Base-by-base conservation (phyloP, 306 rosid species). In the Pueraria montana region DNA sequence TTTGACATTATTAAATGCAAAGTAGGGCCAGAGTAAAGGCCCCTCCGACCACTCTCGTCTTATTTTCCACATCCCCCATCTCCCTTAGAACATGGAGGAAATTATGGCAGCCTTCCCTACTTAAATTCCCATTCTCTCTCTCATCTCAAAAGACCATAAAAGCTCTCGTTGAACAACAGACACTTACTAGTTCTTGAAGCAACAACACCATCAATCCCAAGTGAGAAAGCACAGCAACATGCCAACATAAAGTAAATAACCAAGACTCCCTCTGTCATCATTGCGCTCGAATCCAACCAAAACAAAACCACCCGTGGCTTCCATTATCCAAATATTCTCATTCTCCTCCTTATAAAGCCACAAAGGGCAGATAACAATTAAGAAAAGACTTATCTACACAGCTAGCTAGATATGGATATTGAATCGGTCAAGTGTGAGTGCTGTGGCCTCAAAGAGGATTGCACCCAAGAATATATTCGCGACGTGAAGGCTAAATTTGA, bases 51-150 rank as follows among this genome's bases (percentile, higher is more conserved):
- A 81, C 62, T 32, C 38, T 87, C 69, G 90, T 85, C 93, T 63
- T 79, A 72, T 88, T 85, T 89, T 90, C 91, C 92, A 79, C 83
- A 79, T 88, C 87, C 84, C 82, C 84, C 89, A 86, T 90, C 88
- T 85, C 88, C 95, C 94, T 88, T 83, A 76, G 92, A 94, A 91
- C 92, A 88, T 95, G 97, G 94, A 90, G 87, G 89, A 95, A 95
- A 93, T 93, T 93, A 89, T 95, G 94, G 92, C 89, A 80, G 30
- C 76, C 79, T 84, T 91, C 79, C 81, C 84, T 42, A 70, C 83
- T 72, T 59, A 36, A 8, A 40, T 14, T 18, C 77, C 66, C 89
- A 77, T 85, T 77, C 83, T 65, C 84, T 64, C 77, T 30, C 83
- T 16, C 72, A 84, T 68, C 71, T 50, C 67, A 5, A 83, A 85